These are phyloP conservation scores for Lodderomyces orthopsilosis DNA, from an alignment of 1,139 yeast genomes.

Conservation along the genomic window DNA sequence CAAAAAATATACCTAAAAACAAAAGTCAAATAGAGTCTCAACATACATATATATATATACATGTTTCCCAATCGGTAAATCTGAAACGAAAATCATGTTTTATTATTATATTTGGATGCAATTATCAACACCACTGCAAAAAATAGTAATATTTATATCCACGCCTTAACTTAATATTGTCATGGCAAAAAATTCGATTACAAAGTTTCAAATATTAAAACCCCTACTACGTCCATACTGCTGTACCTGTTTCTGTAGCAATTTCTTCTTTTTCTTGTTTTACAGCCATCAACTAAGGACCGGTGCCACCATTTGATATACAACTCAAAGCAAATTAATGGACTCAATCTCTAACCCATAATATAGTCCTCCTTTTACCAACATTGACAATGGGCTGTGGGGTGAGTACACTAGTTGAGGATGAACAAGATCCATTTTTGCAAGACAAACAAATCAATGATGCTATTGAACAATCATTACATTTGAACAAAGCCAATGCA, in stretches of 20 bases:
- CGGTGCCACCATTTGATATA: too few species aligned
- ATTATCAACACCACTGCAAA: background rate
- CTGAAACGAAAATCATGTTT: background rate
- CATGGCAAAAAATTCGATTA: too few species aligned
- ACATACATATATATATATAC: background rate
- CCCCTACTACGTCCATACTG: background rate
- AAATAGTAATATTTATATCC: background rate
- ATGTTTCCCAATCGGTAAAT: background rate
- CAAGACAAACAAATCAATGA: slow-evolving; percentile 55
- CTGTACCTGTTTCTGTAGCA: too few species aligned
- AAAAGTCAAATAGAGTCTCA: too few species aligned
- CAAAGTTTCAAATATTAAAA: too few species aligned
- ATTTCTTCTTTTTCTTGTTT: background rate
- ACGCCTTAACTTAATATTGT: too few species aligned
- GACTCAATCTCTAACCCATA: too few species aligned
- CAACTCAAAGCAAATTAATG: too few species aligned
- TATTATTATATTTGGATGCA: too few species aligned
- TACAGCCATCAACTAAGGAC: too few species aligned
- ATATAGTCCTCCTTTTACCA: too few species aligned
- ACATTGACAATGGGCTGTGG: slow-evolving; percentile 66
- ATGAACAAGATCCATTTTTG: slow-evolving; percentile 50
- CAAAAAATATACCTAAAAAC: background rate
- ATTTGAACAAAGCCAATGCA: slow-evolving; percentile 49
- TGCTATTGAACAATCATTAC: slow-evolving; percentile 65
- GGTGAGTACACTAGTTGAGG: slow-evolving; percentile 49